Evolutionary conservation across 129 eudicot species (phyloP).

Genomic region (Heracleum sosnowskyi): DNA sequence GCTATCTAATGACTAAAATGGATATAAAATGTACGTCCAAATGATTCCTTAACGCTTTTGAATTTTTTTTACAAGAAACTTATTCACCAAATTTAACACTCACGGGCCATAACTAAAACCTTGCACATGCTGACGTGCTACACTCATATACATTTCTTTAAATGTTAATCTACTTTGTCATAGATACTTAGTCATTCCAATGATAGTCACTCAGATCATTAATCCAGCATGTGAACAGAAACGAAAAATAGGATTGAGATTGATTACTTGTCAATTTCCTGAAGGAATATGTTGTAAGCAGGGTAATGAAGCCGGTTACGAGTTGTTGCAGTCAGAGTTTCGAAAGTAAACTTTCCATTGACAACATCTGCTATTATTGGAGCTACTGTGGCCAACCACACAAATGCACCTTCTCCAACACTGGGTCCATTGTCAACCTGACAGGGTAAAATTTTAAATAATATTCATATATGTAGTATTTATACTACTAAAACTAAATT

Average conservation of each 20-base stretch:
- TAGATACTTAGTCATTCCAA: background rate
- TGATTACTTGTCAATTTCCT: slow-evolving; percentile 53
- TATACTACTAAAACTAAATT: background rate
- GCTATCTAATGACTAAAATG: background rate
- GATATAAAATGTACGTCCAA: background rate
- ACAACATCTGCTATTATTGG: slow-evolving; percentile 61
- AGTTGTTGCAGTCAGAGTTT: slow-evolving; percentile 67
- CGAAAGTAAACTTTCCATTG: slow-evolving; percentile 76
- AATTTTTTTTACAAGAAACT: background rate
- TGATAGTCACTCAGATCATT: background rate
- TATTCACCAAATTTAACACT: background rate
- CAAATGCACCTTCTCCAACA: slow-evolving; percentile 70
- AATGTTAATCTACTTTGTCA: background rate
- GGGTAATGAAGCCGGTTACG: slow-evolving; percentile 70
- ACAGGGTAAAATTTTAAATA: background rate
- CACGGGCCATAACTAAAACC: background rate
- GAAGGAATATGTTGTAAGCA: slow-evolving; percentile 63
- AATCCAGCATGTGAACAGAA: background rate
- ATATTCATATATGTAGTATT: background rate
- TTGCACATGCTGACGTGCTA: background rate
- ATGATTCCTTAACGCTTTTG: background rate
- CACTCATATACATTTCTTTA: background rate
- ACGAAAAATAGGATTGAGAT: background rate
- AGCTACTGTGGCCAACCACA: slow-evolving; percentile 72
- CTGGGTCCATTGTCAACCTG: slow-evolving; percentile 74